Base-by-base conservation (phyloP, 257 asterid genomes). In the Solanum virginianum region DNA sequence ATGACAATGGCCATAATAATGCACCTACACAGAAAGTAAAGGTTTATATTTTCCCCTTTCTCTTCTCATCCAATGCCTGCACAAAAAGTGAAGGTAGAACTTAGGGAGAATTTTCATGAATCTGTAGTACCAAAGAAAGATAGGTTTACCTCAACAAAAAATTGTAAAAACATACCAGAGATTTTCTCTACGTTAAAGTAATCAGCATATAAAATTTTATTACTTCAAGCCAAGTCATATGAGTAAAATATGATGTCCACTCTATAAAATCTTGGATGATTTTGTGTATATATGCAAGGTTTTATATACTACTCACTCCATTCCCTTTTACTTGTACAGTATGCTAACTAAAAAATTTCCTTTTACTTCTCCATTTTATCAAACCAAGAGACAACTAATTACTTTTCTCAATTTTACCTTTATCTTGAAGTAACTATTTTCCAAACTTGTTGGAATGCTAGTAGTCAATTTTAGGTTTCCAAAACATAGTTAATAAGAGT, bases 41-140 rank as follows among this genome's bases (percentile, higher is more conserved):
- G 49, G 70, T 77, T 92, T 91, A 93, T 45, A 89, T 93, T 89
- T 93, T 94, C 66, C 89, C 92, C 90, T 93, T 95, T 90, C 98
- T 90, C 89, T 92, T 95, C 81, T 95, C 98, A 63, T 94, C 98
- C 80, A 92, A 81, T 45, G 99, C 98, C 99, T 94, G 95, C 85
- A 65, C 53, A 70, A 62, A 87, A 85, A 8, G 65, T 75, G 72
- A 68, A 60, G 15, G 15, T 39, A 63, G 7, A 75, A 70, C 62
- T 65, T 20, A 20, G 26, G 13, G 24, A 15, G 5, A 47, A 53
- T 3, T 29, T 53, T 22, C 8, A 62, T 32, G 68, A 32, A 49
- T 74, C 56, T 15, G 36, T 60, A 36, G 63, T 39, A 49, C n/a
- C 55, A 12, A 14, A 56, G 43, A 82, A 63, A 63, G 39, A 26